Percentiles rank a stretch among this genome's conserved stretches.
Conservation (phyloP, 2,329 filamentous ascomycete genomes). For the Xenosphaeropsis pyriputrescens region DNA sequence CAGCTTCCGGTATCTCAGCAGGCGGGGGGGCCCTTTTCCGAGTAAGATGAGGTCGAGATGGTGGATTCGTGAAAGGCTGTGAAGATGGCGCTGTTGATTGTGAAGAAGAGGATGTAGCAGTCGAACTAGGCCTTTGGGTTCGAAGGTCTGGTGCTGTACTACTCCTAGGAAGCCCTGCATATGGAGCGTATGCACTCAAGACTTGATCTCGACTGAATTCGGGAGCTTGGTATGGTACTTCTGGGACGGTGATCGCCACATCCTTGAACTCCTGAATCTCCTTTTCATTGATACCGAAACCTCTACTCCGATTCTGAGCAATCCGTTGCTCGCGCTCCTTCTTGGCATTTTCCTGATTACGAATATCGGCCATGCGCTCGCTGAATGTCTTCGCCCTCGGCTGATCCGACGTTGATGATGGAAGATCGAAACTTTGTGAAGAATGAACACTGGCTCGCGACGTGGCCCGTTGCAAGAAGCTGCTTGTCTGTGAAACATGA, state of each 20-base stretch:
- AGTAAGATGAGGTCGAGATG: slow-evolving; percentile 3
- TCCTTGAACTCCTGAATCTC: slow-evolving; percentile 46
- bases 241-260: slow-evolving; percentile 37
- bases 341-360: slow-evolving; percentile 35
- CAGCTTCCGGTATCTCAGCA: slow-evolving; percentile 25
- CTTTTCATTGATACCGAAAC: slow-evolving; percentile 40
- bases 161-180: slow-evolving; percentile 24
- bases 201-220: slow-evolving; percentile 52
- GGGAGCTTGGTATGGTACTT: slow-evolving; percentile 29
- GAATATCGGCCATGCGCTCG: slow-evolving; percentile 65
- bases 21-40: slow-evolving; percentile 13
- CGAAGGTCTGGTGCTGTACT: slow-evolving; percentile 16
- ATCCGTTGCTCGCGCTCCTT: slow-evolving; percentile 36
- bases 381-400: slow-evolving; percentile 51
- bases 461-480: slow-evolving; percentile 28
- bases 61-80: slow-evolving; percentile 3
- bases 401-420: slow-evolving; percentile 9
- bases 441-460: slow-evolving; percentile 12
- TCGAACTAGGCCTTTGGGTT: slow-evolving; percentile 5
- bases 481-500: slow-evolving; percentile 18
- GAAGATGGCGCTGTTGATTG: slow-evolving; percentile 9
- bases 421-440: slow-evolving; percentile 4
- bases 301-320: slow-evolving; percentile 33
- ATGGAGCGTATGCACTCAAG: slow-evolving; percentile 17
- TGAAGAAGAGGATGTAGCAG: slow-evolving; percentile 2